Base-by-base conservation (phyloP, 2,329 filamentous ascomycete genomes). In the Aspergillus sp. region DNA sequence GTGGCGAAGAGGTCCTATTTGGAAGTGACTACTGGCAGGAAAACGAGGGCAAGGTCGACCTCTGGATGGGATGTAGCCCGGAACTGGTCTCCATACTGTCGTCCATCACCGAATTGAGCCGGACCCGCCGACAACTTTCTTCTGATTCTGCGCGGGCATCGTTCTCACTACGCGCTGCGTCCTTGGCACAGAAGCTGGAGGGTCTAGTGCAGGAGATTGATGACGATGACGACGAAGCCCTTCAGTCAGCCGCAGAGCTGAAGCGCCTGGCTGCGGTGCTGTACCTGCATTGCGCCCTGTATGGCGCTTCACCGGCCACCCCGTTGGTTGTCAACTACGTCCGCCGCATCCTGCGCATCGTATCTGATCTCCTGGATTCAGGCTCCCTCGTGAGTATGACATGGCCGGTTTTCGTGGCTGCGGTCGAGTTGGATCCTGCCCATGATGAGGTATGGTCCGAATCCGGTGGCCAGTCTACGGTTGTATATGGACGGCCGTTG, bases 1-100 rank as follows among this genome's bases (percentile, higher is more conserved):
- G 77, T 47, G 77, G 75, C 2, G 73, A 78, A 10, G 70, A 74
- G 8, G 72, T 76, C 0, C 62, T 77, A 0, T 79, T 79, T 43
- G 76, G 75, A 2, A 67, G 65, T 26, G 76, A 79, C 46, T 79
- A 78, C 51, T 80, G 77, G 77, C 60, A 63, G 20, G 62, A 68
- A 5, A 60, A 68, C 33, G 68, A 72, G 33, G 65, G 69, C 20
- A 65, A 67, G 0, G 72, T 75, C 36, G 70, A 76, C 51, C 58
- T 69, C 0, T 79, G 77, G 77, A 76, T 79, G 65, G 76, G 76
- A 0, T 79, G 76, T 45, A 78, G 76, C 41, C 75, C 77, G 0
- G 71, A 73, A 16, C 61, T 79, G 32, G 75, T 76, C 3, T 71
- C 72, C 1, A 73, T 79, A 3, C 60, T 79, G 4, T 77, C 73